These are phyloP conservation scores for Lactarius akahatsu DNA, from an alignment of 768 basidiomycete species.

Conservation along the genomic window DNA sequence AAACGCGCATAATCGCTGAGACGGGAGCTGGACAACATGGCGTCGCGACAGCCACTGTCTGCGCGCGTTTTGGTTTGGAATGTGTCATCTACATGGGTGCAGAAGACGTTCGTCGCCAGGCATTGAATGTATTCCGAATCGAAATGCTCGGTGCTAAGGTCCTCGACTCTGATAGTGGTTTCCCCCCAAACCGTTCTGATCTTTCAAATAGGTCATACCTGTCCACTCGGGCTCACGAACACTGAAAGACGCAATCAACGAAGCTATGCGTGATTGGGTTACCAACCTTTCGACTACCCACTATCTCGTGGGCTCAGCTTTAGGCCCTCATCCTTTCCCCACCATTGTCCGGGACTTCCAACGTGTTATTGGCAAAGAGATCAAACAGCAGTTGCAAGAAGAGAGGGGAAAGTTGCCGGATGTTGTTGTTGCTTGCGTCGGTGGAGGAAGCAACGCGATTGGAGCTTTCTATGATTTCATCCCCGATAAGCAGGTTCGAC, in stretches of 20 bases:
- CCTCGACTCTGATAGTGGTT: background rate
- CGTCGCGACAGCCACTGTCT: constrained; percentile 97
- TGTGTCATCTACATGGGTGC: constrained; percentile 98
- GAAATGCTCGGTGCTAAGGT: constrained; percentile 95
- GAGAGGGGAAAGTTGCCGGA: constrained; percentile 85
- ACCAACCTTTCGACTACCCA: constrained; percentile 92
- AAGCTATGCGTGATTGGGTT: constrained; percentile 98
- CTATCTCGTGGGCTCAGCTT: constrained; percentile 95
- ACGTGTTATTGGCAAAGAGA: constrained; percentile 90
- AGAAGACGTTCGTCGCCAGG: constrained; percentile 94
- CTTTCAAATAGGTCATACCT: constrained; percentile 69
- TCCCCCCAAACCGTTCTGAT: constrained; percentile 5
- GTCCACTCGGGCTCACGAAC: constrained; percentile 93
- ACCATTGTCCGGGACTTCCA: constrained; percentile 99
- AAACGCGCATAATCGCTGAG: constrained; percentile 97
- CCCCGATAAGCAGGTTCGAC: constrained; percentile 74
- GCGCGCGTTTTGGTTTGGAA: constrained; percentile 93
- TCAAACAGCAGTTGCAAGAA: constrained; percentile 80
- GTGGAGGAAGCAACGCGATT: constrained; percentile 97
- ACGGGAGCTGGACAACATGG: constrained; percentile 99
- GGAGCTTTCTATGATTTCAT: constrained; percentile 98
- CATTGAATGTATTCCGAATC: constrained; percentile 96
- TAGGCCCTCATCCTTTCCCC: constrained; percentile 98
- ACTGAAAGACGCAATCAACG: constrained; percentile 97
- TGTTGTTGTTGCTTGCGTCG: constrained; percentile 93